Evolutionary conservation across 768 basidiomycete species (phyloP).

Genomic region (Tylopilus intermedius): DNA sequence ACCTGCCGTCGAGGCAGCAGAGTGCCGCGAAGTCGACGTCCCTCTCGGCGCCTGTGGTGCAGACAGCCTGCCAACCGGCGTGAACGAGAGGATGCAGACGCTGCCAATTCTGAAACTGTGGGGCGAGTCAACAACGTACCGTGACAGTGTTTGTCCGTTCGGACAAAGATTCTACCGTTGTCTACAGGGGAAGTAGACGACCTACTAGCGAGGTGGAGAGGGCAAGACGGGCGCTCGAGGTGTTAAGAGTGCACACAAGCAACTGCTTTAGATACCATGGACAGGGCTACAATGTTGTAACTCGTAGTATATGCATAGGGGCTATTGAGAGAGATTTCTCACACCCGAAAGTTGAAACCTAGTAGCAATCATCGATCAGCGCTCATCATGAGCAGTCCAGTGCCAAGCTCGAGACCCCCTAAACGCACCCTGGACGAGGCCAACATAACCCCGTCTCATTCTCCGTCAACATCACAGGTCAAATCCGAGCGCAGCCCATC

Average conservation of each 20-base stretch:
- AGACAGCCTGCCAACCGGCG: background rate
- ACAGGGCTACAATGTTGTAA: background rate
- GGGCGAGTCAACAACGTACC: background rate
- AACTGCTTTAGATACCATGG: conserved; percentile 17
- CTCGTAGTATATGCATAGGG: background rate
- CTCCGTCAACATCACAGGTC: background rate
- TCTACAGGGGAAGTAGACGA: conserved; percentile 19
- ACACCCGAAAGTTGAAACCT: background rate
- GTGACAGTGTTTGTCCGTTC: background rate
- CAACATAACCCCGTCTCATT: background rate
- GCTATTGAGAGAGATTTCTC: conserved; percentile 1
- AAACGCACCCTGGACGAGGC: conserved; percentile 17
- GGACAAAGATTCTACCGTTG: background rate
- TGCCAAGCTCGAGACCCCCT: background rate
- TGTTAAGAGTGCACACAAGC: conserved; percentile 18
- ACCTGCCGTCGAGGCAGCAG: background rate
- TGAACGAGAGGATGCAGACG: background rate
- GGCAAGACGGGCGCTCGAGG: conserved; percentile 18
- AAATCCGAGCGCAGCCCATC: conserved; percentile 23
- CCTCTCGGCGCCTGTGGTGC: background rate
- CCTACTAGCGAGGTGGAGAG: conserved; percentile 13
- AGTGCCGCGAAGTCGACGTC: background rate
- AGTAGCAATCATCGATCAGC: too few relatives aligned
- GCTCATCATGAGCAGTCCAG: background rate
- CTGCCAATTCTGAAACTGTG: background rate